Percentiles rank a stretch among this genome's conserved stretches.
These are phyloP conservation scores for Backusella tarrabulga DNA, from an alignment of 192 early-diverging fungal species.

Conservation along the genomic window DNA sequence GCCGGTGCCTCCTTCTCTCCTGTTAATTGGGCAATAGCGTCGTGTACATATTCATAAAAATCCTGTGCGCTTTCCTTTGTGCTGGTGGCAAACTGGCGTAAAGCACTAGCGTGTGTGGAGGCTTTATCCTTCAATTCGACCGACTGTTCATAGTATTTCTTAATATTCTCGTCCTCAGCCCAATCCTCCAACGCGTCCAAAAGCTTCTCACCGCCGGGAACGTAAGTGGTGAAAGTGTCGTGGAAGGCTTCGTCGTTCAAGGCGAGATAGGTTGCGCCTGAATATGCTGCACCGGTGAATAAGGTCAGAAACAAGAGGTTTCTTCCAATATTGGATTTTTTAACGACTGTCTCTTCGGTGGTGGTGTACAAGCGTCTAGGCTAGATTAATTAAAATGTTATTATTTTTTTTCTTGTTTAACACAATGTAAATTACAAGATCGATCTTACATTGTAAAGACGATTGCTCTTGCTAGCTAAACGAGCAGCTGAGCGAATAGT, in stretches of 20 bases:
- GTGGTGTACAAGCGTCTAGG: slow-evolving; percentile 4
- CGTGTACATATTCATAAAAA: slow-evolving; percentile 32
- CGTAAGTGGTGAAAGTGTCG: slow-evolving; percentile 53
- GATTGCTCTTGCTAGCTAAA: background rate
- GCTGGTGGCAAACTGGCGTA: slow-evolving; percentile 6
- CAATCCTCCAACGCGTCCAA: slow-evolving; percentile 51
- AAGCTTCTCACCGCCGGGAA: slow-evolving; percentile 59
- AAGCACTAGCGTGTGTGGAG: slow-evolving; percentile 35
- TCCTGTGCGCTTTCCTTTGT: slow-evolving; percentile 22
- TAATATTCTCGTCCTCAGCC: slow-evolving; percentile 27
- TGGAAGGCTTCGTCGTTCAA: slow-evolving; percentile 54
- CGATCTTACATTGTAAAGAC: background rate
- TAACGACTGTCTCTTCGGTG: background rate
- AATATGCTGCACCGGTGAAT: slow-evolving; percentile 38
- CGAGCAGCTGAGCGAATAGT: slow-evolving; percentile 6
- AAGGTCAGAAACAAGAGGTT: slow-evolving; percentile 23
- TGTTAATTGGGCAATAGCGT: slow-evolving; percentile 30
- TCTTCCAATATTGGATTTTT: slow-evolving; percentile 11
- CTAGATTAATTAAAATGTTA: background rate
- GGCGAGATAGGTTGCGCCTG: slow-evolving; percentile 51
- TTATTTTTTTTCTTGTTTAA: background rate
- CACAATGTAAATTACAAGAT: background rate
- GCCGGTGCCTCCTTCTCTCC: slow-evolving; percentile 18
- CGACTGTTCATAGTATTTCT: slow-evolving; percentile 13
- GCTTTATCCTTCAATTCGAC: slow-evolving; percentile 25